Percentiles rank a stretch among this genome's conserved stretches.
Conservation (phyloP, 805 yeast species). For the Sugiyamaella mastotermitis region DNA sequence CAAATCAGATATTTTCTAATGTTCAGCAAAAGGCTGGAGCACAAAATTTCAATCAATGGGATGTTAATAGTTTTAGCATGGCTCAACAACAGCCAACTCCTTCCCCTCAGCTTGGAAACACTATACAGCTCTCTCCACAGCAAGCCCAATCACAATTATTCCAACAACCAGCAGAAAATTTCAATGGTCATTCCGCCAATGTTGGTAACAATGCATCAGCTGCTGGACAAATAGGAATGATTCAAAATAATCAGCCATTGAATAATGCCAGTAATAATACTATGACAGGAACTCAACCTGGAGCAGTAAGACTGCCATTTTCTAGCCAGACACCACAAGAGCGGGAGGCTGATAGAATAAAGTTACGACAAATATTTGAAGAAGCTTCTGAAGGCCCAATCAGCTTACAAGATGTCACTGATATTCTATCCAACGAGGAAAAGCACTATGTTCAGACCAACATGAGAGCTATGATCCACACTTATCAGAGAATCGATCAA, state of each 20-base stretch:
- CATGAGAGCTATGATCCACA: conserved; percentile 41
- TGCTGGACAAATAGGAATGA: background rate
- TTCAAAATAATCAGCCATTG: background rate
- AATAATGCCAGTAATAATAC: background rate
- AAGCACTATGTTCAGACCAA: conserved; percentile 50
- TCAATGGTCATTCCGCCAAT: background rate
- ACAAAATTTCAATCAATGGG: conserved; percentile 5
- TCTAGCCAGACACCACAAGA: conserved; percentile 35
- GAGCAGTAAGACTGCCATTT: background rate
- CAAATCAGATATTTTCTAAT: conserved; percentile 1
- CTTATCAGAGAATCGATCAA: conserved; percentile 65
- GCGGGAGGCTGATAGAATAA: conserved; percentile 51
- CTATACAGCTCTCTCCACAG: conserved; percentile 16
- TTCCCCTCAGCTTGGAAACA: conserved; percentile 13
- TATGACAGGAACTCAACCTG: conserved; percentile 5
- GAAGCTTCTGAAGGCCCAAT: conserved; percentile 67
- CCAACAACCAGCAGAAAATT: background rate
- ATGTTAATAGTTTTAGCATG: background rate
- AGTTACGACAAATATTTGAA: conserved; percentile 54
- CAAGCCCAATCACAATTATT: conserved; percentile 7
- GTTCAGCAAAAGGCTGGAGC: conserved; percentile 1
- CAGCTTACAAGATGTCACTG: conserved; percentile 56
- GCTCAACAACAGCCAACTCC: background rate
- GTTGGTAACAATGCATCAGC: conserved; percentile 4
- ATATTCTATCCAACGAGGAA: conserved; percentile 54